phyloP scores from a whole-genome alignment of 768 basidiomycete genomes.

The Mycena albidolilacea region DNA sequence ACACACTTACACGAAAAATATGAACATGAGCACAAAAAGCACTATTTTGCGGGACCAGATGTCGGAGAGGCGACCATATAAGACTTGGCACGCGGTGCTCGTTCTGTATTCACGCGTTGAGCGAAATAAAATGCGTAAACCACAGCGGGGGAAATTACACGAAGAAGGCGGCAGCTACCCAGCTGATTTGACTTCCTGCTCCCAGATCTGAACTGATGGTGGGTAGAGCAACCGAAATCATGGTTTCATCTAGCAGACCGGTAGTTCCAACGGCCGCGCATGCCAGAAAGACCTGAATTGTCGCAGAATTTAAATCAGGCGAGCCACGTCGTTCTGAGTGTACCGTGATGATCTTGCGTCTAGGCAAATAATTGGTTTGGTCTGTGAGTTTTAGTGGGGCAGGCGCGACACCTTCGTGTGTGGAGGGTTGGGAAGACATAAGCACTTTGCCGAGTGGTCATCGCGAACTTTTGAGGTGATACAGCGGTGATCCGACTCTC shows the following conservation, averaged over 20 bases:
- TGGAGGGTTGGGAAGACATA: not conserved
- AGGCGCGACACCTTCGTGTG: not conserved
- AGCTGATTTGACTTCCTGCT: constrained; percentile 61
- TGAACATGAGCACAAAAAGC: constrained; percentile 60
- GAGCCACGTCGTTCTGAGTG: not conserved
- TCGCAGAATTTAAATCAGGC: not conserved
- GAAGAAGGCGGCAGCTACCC: constrained; percentile 71
- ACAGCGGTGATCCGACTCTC: not conserved
- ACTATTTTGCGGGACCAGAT: constrained; percentile 66
- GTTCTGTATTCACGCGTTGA: constrained; percentile 44
- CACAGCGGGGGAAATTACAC: constrained; percentile 40
- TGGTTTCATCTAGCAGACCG: constrained; percentile 68
- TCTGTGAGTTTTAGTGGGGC: constrained; percentile 55
- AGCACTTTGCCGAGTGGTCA: no score
- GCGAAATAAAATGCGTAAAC: not conserved
- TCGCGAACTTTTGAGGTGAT: not conserved
- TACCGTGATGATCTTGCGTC: constrained; percentile 59
- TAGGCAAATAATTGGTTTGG: constrained; percentile 72
- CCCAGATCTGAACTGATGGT: constrained; percentile 66
- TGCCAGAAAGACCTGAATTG: constrained; percentile 57
- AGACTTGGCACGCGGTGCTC: constrained; percentile 61
- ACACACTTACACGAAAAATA: constrained; percentile 56
- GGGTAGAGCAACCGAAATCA: constrained; percentile 71
- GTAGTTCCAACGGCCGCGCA: constrained; percentile 64
- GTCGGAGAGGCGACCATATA: constrained; percentile 61